phyloP scores from a whole-genome alignment of 257 asterid species.

The Solanum chiquidenum region DNA sequence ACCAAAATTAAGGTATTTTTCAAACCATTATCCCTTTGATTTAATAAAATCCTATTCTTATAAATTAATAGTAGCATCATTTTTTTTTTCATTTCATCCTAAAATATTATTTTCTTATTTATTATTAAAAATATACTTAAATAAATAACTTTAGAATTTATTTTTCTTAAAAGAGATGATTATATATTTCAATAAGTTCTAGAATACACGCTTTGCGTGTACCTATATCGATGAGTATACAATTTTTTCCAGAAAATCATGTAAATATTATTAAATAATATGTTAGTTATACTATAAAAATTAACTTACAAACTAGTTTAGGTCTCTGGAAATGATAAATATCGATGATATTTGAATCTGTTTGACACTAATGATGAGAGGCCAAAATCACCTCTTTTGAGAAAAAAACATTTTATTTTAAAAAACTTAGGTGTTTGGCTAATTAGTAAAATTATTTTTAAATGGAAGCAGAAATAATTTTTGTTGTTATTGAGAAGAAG shows the following conservation, averaged over 20 bases:
- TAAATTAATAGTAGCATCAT: not conserved
- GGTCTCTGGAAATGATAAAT: not conserved
- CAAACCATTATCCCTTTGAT: too few species aligned
- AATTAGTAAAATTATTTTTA: too few species aligned
- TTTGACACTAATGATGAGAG: not conserved
- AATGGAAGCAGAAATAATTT: not conserved
- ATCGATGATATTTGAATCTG: not conserved
- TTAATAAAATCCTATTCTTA: too few species aligned
- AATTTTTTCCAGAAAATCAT: not conserved
- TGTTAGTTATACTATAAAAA: not conserved
- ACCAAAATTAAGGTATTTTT: too few species aligned
- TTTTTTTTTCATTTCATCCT: not conserved
- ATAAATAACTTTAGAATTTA: too few species aligned
- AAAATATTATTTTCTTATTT: too few species aligned
- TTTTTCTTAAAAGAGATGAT: not conserved
- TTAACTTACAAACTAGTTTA: not conserved
- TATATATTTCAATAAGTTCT: not conserved
- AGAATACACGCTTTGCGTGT: not conserved
- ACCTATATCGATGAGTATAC: not conserved
- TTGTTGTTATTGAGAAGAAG: not conserved
- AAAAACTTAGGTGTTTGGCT: not conserved
- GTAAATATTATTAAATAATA: not conserved
- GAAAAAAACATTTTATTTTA: too few species aligned
- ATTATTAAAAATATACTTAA: too few species aligned
- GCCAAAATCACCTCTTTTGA: not conserved